Percentiles rank a stretch among this genome's conserved stretches.
phyloP scores from a whole-genome alignment of 225 moss, liverwort and hornwort genomes.

The Antitrichia curtipendula region DNA sequence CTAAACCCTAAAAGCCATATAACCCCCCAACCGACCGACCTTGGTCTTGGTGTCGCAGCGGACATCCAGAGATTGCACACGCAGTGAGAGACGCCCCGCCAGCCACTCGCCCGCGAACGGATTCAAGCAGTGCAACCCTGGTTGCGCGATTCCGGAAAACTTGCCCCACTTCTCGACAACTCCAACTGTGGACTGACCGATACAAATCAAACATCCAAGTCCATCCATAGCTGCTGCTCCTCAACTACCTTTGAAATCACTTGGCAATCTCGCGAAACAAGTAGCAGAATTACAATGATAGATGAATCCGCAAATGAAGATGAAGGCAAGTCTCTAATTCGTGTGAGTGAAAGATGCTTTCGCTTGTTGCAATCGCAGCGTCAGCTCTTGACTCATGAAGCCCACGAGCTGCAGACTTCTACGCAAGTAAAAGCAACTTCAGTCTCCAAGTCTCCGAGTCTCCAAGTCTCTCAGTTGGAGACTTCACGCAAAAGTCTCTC shows the following conservation, averaged over 20 bases:
- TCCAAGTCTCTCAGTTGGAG: neutral
- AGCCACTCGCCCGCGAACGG: constrained; percentile 66
- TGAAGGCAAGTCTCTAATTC: neutral
- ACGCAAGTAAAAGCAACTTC: neutral
- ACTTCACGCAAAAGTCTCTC: no score
- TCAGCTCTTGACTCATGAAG: neutral
- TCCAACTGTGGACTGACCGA: constrained; percentile 62
- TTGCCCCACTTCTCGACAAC: constrained; percentile 90
- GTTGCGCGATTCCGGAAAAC: constrained; percentile 70
- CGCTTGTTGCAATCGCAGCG: neutral
- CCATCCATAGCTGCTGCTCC: constrained; percentile 17
- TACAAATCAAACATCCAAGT: constrained; percentile 32
- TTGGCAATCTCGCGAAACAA: neutral
- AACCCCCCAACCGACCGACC: constrained; percentile 7
- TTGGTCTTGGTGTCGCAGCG: constrained; percentile 96
- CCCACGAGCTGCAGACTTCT: neutral
- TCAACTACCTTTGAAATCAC: neutral
- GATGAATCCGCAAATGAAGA: neutral
- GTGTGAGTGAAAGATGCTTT: neutral
- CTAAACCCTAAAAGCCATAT: neutral
- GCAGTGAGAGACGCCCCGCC: constrained; percentile 63
- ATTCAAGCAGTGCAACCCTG: constrained; percentile 75
- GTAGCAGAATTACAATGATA: neutral
- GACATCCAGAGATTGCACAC: constrained; percentile 90
- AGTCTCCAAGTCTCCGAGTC: neutral